These are phyloP conservation scores for Lojkania enalia DNA, from an alignment of 2,329 filamentous ascomycete species.

Conservation along the genomic window DNA sequence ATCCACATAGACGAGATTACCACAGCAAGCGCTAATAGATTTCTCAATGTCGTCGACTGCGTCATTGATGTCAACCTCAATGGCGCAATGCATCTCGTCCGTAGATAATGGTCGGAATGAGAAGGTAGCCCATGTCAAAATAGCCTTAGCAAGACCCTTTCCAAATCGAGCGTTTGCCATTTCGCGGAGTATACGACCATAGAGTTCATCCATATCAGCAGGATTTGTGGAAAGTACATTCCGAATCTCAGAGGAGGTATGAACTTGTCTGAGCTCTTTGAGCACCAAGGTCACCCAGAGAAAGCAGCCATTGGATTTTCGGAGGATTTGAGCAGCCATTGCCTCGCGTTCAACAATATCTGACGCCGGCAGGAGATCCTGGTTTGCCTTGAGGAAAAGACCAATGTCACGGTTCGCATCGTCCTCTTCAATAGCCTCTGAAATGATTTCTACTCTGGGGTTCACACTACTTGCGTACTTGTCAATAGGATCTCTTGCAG, in stretches of 20 bases:
- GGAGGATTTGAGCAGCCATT: no score
- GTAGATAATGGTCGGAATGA: not conserved
- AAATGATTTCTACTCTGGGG: no score
- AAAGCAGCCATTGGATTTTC: not conserved
- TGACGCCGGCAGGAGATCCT: no score
- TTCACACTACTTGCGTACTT: no score
- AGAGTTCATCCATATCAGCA: not conserved
- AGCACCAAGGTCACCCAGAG: not conserved
- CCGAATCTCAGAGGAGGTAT: not conserved
- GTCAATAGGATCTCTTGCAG: no score
- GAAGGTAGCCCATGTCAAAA: not conserved
- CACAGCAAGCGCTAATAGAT: not conserved
- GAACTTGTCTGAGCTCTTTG: not conserved
- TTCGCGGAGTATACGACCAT: not conserved
- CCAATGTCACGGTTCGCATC: no score
- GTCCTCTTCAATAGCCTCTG: no score
- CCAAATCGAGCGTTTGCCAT: not conserved
- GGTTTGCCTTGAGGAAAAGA: no score
- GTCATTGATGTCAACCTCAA: not conserved
- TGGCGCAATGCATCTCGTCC: not conserved
- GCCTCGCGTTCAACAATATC: no score
- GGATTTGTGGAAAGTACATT: not conserved
- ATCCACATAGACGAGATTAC: not conserved
- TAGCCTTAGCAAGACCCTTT: not conserved
- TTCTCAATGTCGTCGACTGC: not conserved